Evolutionary conservation across 176 grass and related monocot species (phyloP), one percentile per base, ranked within the genome.

Genomic region (Carex pumila): DNA sequence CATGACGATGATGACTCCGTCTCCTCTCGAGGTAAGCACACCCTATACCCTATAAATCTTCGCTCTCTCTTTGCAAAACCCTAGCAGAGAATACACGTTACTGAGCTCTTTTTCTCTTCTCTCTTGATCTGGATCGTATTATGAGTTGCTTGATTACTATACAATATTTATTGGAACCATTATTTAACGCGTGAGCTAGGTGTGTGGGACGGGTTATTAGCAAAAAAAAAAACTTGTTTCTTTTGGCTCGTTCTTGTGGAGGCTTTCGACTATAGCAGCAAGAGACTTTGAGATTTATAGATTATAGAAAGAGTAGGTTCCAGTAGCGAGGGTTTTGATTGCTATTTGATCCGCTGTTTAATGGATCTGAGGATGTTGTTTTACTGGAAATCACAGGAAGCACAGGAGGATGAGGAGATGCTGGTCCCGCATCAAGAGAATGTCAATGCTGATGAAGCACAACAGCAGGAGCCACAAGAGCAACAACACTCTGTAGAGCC

Each of bases 341-440:
- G 53, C 36, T 75, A 39, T 32, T 18, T 73, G 86, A 49, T 59
- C 19, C 58, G 47, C 41, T 77, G 80, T 12, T 62, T 83, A 25
- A 52, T 87, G 81, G 90, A 92, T 97, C 94, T 94, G 87, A 89
- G 59, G 37, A 63, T 82, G 81, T 56, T 84, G 30, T 64, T 76
- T 55, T 85, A 1, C 53, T 85, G 58, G 36, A 19, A 61, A 39
- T 61, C 57, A 43, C 57, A 85, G 71, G 63, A 69, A 67, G 89
- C 91, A 89, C 94, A 85, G 61, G 89, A 92, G 89, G 92, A 94
- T 55, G 92, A 90, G 80, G 92, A 94, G 89, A 94, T 94, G 86
- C 87, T 97, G 39, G 90, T 94, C 71, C 90, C 94, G 13, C 87
- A 91, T 66, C 87, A 88, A 75, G 92, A 97, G 84, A 78, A 91